Evolutionary conservation across 257 asterid genomes (phyloP), one percentile per base, ranked within the genome.

Genomic region (Solanum ahanhuiri): DNA sequence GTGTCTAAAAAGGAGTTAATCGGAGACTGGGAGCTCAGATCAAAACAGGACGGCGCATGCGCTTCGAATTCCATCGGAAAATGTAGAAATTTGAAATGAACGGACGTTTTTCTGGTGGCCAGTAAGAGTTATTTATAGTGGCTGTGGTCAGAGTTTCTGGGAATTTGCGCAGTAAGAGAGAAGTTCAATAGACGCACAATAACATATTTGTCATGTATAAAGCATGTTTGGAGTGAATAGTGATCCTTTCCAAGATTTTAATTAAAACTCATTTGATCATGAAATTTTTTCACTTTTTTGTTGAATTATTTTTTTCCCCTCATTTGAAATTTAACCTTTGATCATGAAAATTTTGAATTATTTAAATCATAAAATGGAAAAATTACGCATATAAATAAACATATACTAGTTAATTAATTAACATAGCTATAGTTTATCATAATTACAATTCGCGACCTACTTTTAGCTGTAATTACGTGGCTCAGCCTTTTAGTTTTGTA

Each of bases 41-140:
- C 93, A 87, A 90, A 91, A 67, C 89, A 20, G 58, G 93, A 83
- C 60, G 85, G 88, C 63, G 92, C 76, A 87, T 89, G 96, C 43
- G 95, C 48, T 83, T 95, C 92, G 76, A 92, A 93, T 88, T 92
- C 97, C 96, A 93, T 93, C 71, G 66, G 23, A 41, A 23, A 76
- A 8, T 76, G 54, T 12, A 23, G 35, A 23, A 76, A 41, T 6
- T 41, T 41, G 60, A 41, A 79, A 45, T 28, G 66, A 79, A 28
- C 15, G 84, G 23, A 45, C 9, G 11, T 2, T 28, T 28, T 79
- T 3, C 63, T 17, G 0, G 83, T 28, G 84, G 15, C 4, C 1
- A 12, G 63, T 79, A 45, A 14, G 28, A 45, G 25, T 28, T 25
- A 45, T 77, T 43, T 77, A 43, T 77, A 77, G n/a, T 25, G 37